Evolutionary conservation across 768 basidiomycete species (phyloP).

Genomic region (Lentinula boryana): DNA sequence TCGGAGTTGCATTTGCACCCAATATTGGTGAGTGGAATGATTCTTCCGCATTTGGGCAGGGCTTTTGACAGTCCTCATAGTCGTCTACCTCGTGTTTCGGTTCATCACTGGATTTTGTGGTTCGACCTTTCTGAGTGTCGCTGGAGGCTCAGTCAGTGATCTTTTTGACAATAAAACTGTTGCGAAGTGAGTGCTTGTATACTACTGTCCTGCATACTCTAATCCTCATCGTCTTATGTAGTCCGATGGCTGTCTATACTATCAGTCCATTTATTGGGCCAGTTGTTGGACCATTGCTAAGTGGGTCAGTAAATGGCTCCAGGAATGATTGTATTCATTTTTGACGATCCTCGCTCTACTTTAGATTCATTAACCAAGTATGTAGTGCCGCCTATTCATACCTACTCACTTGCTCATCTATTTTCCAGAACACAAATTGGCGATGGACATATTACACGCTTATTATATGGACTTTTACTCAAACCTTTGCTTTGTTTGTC

Average conservation of each 20-base stretch:
- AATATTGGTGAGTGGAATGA: conserved; percentile 42
- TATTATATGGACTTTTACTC: conserved; percentile 60
- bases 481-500: conserved; percentile 44
- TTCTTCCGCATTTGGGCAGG: background rate
- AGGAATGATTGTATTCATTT: conserved; percentile 3
- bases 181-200: conserved; percentile 40
- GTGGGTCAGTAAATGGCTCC: conserved; percentile 37
- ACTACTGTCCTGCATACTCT: background rate
- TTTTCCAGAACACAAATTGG: conserved; percentile 48
- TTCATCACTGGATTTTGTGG: conserved; percentile 52
- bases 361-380: conserved; percentile 67
- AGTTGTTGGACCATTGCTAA: conserved; percentile 49
- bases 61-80: conserved; percentile 21
- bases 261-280: conserved; percentile 48
- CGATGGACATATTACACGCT: conserved; percentile 75
- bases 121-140: conserved; percentile 50
- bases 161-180: conserved; percentile 52
- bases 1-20: conserved; percentile 70
- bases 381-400: conserved; percentile 3
- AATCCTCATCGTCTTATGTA: background rate
- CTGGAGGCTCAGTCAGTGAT: conserved; percentile 51
- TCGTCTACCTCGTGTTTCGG: conserved; percentile 54
- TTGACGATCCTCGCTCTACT: background rate
- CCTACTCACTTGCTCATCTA: background rate
- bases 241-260: conserved; percentile 39